These are phyloP conservation scores for Inonotus hispidus DNA, from an alignment of 1,284 basidiomycete genomes.

Conservation along the genomic window DNA sequence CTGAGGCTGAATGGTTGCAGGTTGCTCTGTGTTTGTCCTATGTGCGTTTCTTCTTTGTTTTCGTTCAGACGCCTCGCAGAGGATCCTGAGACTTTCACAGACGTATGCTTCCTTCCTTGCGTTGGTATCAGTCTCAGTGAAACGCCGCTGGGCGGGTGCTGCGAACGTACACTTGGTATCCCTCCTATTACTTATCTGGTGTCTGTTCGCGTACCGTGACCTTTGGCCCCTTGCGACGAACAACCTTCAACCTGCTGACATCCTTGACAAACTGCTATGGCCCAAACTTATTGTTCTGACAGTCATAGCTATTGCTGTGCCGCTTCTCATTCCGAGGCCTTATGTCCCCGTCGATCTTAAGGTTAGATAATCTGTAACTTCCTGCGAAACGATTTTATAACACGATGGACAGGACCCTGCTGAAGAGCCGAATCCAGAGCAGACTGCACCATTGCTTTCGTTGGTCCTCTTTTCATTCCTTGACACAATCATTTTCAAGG, in stretches of 20 bases:
- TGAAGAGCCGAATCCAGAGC: conserved; percentile 52
- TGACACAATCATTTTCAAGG: conserved; percentile 43
- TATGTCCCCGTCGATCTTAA: conserved; percentile 40
- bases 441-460: conserved; percentile 56
- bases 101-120: conserved; percentile 28
- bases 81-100: conserved; percentile 14
- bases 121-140: conserved; percentile 27
- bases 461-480: conserved; percentile 55
- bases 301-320: conserved; percentile 31
- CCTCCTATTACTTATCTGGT: conserved; percentile 33
- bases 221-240: conserved; percentile 56
- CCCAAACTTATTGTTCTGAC: conserved; percentile 31
- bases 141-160: conserved; percentile 27
- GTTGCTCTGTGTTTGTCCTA: conserved; percentile 24
- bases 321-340: conserved; percentile 36
- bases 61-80: not conserved
- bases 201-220: conserved; percentile 57
- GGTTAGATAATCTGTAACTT: conserved; percentile 31
- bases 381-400: conserved; percentile 25
- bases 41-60: conserved; percentile 23
- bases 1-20: conserved; percentile 22
- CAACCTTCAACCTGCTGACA: conserved; percentile 30
- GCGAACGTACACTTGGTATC: conserved; percentile 31
- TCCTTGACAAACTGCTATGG: conserved; percentile 33
- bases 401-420: conserved; percentile 36